Evolutionary conservation across 2,329 filamentous ascomycete species (phyloP), one percentile per base, ranked within the genome.

Genomic region (Ascomycota sp.): DNA sequence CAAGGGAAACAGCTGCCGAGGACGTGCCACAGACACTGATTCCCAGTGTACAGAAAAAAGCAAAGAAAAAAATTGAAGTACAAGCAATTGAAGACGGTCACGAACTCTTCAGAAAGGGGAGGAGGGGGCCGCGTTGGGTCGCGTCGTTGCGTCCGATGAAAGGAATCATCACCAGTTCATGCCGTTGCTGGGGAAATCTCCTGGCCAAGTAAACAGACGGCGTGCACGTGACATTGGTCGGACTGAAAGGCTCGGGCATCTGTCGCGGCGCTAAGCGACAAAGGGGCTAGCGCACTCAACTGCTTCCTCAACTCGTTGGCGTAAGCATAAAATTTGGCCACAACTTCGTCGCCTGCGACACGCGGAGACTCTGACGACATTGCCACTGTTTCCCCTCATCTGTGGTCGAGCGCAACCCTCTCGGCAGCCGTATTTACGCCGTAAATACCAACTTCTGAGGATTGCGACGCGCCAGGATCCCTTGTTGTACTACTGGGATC

Each of bases 171-270:
- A 25, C 11, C 29, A 12, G 29, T 12, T 13, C 12, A 7, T 0
- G 16, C 41, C 39, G 47, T 50, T 50, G 47, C 47, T 39, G 37
- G 40, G 47, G 44, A 37, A 38, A 33, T 37, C 30, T 31, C 39
- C 38, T 37, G 38, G 32, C 36, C 12, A 46, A 47, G 47, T 49
- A 50, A 50, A 50, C 46, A 50, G 39, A 35, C 13, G 9, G n/a
- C 12, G 2, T 10, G 9, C 44, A 45, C 43, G 44, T 46, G 43
- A 45, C 21, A 24, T 10, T 9, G 12, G 11, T 30, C 25, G 11
- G 30, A 27, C 35, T 10, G 6, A n/a, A 21, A 13, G 26, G 26
- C 9, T 16, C 21, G 16, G 27, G 25, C 12, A 29, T n/a, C 7
- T 21, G 1, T 21, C 6, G 11, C 3, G 1, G 9, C 36, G 13